Conservation (phyloP, 352 stramenopile species). For the Phytophthora tubulina region DNA sequence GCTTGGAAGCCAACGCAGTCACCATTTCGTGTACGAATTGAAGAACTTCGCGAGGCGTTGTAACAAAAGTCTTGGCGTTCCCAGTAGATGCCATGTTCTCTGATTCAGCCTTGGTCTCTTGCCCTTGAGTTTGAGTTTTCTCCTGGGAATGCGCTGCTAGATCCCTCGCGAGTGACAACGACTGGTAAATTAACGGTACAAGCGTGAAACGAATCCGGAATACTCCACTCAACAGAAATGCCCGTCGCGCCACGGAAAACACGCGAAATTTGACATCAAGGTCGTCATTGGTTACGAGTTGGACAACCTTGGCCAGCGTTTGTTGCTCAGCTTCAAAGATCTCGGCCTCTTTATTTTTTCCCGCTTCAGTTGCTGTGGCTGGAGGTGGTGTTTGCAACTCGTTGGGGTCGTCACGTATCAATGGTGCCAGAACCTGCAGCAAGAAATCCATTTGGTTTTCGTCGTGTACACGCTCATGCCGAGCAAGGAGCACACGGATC, state of each 20-base stretch:
- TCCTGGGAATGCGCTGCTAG: conserved; percentile 33
- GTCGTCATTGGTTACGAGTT: conserved; percentile 91
- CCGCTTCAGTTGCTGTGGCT: conserved; percentile 13
- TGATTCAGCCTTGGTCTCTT: conserved; percentile 24
- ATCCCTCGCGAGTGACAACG: conserved; percentile 82
- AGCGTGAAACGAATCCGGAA: conserved; percentile 93
- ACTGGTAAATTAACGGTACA: conserved; percentile 94
- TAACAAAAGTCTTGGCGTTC: conserved; percentile 27
- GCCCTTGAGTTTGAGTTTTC: conserved; percentile 27
- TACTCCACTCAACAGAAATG: conserved; percentile 87
- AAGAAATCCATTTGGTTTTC: conserved; percentile 64
- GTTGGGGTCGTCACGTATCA: conserved; percentile 88
- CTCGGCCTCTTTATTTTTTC: conserved; percentile 38
- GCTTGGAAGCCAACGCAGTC: conserved; percentile 89
- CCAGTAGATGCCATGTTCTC: not conserved
- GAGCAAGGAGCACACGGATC: conserved; percentile 55
- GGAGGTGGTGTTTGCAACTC: conserved; percentile 34
- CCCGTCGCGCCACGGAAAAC: conserved; percentile 70
- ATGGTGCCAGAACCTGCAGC: conserved; percentile 85
- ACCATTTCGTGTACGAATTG: conserved; percentile 98
- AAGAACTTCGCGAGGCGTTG: conserved; percentile 94
- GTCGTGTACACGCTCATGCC: conserved; percentile 45
- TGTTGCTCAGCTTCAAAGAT: conserved; percentile 90
- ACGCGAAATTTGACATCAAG: conserved; percentile 66
- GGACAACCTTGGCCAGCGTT: conserved; percentile 93